phyloP scores from a whole-genome alignment of 768 basidiomycete species.

The Lentinula raphanica region DNA sequence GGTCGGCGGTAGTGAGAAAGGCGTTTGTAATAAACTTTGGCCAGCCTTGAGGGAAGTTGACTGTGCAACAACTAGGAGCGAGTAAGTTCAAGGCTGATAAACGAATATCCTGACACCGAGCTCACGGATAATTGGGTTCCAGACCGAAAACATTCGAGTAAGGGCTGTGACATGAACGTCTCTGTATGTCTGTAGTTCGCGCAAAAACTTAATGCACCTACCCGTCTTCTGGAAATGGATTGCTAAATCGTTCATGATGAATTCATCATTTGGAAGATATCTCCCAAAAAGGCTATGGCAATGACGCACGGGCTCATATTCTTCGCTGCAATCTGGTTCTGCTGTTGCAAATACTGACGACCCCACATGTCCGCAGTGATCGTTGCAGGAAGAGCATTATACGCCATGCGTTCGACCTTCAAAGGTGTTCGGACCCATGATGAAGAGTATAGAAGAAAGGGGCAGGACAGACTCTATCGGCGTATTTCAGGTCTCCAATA shows the following conservation, averaged over 20 bases:
- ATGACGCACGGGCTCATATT: slow-evolving; percentile 44
- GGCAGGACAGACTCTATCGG: slow-evolving; percentile 31
- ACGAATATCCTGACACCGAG: background rate
- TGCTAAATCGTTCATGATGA: slow-evolving; percentile 22
- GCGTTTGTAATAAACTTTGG: slow-evolving; percentile 50
- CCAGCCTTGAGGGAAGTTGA: slow-evolving; percentile 51
- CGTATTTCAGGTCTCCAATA: slow-evolving; percentile 47
- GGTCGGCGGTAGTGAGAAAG: slow-evolving; percentile 41
- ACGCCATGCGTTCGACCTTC: slow-evolving; percentile 42
- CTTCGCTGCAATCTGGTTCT: slow-evolving; percentile 51
- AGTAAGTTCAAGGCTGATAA: too few relatives aligned
- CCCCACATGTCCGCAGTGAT: slow-evolving; percentile 57
- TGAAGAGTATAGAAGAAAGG: background rate
- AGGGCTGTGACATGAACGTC: slow-evolving; percentile 20
- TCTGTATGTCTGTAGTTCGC: background rate
- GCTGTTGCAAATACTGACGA: slow-evolving; percentile 55
- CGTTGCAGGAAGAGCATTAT: slow-evolving; percentile 46
- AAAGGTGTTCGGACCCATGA: background rate
- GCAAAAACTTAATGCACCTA: slow-evolving; percentile 17
- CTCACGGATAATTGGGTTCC: slow-evolving; percentile 45
- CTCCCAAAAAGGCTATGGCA: background rate
- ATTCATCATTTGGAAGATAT: background rate
- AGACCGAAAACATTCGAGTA: slow-evolving; percentile 48
- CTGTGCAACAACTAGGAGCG: slow-evolving; percentile 39
- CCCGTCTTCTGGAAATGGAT: slow-evolving; percentile 52